Conservation (phyloP, 1,284 basidiomycete genomes). For the Leccinum pachyderme region DNA sequence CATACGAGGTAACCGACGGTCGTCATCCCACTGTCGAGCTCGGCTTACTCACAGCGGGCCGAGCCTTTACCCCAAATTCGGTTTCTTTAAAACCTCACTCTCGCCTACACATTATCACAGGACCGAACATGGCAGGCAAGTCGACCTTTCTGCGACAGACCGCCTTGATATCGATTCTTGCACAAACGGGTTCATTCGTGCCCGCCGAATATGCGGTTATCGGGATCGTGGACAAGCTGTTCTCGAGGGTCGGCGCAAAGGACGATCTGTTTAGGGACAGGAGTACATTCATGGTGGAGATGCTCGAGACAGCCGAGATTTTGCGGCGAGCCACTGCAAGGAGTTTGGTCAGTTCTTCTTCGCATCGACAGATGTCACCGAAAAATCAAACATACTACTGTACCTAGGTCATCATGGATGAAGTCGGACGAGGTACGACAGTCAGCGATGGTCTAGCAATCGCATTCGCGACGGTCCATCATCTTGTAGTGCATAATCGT, state of each 20-base stretch:
- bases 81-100: conserved; percentile 59
- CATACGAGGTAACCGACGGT: conserved; percentile 73
- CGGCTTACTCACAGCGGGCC: conserved; percentile 73
- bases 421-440: conserved; percentile 94
- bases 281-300: conserved; percentile 94
- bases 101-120: conserved; percentile 82
- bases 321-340: conserved; percentile 77
- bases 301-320: conserved; percentile 84
- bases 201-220: conserved; percentile 80
- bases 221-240: conserved; percentile 89
- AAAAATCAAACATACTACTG: conserved; percentile 2
- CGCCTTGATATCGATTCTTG: conserved; percentile 87
- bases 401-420: conserved; percentile 90
- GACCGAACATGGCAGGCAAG: conserved; percentile 97
- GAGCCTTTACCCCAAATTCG: conserved; percentile 83
- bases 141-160: conserved; percentile 91
- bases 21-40: conserved; percentile 94
- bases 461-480: conserved; percentile 87
- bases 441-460: conserved; percentile 91
- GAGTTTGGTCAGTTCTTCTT: conserved; percentile 61
- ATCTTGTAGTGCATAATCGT: conserved; percentile 71
- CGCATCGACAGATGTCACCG: background rate
- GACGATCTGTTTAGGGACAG: conserved; percentile 93
- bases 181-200: conserved; percentile 91
- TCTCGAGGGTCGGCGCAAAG: conserved; percentile 93